Conservation (phyloP, 345 rosid genomes). For the Citrus reticulata region DNA sequence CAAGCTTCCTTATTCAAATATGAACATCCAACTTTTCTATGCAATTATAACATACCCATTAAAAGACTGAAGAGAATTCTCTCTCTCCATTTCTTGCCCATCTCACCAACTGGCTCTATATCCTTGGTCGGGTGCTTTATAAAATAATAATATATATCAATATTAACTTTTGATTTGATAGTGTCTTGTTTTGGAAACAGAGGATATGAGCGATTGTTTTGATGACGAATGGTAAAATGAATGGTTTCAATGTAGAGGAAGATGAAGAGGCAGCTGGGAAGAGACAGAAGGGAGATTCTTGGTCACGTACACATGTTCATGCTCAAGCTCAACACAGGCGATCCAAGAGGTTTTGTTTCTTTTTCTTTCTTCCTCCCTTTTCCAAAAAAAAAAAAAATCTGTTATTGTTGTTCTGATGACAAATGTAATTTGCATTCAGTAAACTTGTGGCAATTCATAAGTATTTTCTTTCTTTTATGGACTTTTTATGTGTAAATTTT, state of each 20-base stretch:
- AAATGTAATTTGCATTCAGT: neutral
- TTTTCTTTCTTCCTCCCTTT: neutral
- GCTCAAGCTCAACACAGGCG: conserved; percentile 55
- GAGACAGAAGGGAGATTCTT: conserved; percentile 29
- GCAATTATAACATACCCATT: conserved; percentile 13
- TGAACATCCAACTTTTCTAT: neutral
- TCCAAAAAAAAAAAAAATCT: no score
- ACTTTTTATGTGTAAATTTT: neutral
- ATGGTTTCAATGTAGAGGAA: conserved; percentile 27
- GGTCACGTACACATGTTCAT: conserved; percentile 22
- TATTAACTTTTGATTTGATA: conserved; percentile 3
- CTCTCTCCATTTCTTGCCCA: neutral
- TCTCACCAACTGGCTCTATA: neutral
- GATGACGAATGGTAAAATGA: conserved; percentile 35
- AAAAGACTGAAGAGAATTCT: neutral
- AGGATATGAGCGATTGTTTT: conserved; percentile 21
- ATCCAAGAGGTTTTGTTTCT: conserved; percentile 63
- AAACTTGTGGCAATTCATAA: neutral
- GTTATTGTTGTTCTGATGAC: neutral
- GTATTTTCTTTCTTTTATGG: neutral
- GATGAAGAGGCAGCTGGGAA: conserved; percentile 23
- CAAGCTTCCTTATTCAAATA: conserved; percentile 16
- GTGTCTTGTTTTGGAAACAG: neutral
- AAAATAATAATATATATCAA: neutral
- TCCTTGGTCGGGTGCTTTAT: neutral